Evolutionary conservation across 805 yeast genomes (phyloP).

Genomic region (Kuraishia piskuri): DNA sequence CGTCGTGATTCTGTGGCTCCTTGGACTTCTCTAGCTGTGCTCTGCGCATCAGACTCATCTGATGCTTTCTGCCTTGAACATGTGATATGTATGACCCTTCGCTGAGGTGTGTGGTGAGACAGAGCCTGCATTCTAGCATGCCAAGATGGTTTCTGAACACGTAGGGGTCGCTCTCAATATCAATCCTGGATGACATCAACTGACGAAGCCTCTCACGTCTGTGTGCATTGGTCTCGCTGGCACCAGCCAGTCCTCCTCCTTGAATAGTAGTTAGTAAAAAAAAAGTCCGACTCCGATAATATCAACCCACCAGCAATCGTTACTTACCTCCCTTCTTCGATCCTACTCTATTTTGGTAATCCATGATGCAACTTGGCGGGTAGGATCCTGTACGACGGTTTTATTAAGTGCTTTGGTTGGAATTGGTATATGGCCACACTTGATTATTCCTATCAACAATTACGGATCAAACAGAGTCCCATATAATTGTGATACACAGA

Average conservation of each 20-base stretch:
- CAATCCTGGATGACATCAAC: constrained; percentile 41
- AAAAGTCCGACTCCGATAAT: no score
- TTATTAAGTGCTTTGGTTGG: no score
- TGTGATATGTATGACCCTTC: constrained; percentile 81
- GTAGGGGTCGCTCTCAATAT: constrained; percentile 67
- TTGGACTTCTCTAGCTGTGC: constrained; percentile 26
- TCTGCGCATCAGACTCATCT: constrained; percentile 59
- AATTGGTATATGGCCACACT: no score
- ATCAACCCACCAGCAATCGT: no score
- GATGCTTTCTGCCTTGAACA: constrained; percentile 79
- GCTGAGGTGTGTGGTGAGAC: constrained; percentile 73
- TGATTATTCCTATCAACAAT: no score
- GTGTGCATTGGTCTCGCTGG: constrained; percentile 58
- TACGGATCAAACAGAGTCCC: no score
- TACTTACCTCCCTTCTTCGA: constrained; percentile 66
- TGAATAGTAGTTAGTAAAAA: not conserved
- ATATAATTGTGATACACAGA: no score
- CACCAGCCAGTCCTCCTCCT: constrained; percentile 75
- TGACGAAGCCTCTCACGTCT: constrained; percentile 61
- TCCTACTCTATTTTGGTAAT: constrained; percentile 82
- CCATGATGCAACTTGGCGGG: no score
- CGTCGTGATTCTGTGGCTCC: constrained; percentile 8
- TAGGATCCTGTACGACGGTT: no score
- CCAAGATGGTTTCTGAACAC: constrained; percentile 82
- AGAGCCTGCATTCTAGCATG: constrained; percentile 71